Percentiles rank a stretch among this genome's conserved stretches.
Evolutionary conservation across 345 rosid species (phyloP).

Genomic region (Sonneratia alba): DNA sequence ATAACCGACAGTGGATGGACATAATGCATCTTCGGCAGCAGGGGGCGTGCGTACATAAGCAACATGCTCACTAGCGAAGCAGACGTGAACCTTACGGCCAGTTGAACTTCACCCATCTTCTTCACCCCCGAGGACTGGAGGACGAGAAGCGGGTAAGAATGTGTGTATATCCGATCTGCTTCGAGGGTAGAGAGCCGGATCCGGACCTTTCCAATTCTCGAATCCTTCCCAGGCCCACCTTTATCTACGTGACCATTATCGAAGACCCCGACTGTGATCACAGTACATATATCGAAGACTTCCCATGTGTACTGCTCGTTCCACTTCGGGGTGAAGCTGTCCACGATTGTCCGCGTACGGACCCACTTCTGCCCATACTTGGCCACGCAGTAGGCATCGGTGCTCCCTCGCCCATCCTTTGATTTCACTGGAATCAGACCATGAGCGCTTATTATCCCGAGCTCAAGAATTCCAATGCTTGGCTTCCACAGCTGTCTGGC

Average conservation of each 20-base stretch:
- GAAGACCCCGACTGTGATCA: slow-evolving; percentile 83
- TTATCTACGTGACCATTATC: slow-evolving; percentile 74
- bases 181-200: slow-evolving; percentile 91
- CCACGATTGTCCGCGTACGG: slow-evolving; percentile 83
- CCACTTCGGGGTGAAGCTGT: slow-evolving; percentile 80
- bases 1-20: slow-evolving; percentile 82
- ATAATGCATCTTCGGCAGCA: slow-evolving; percentile 92
- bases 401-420: slow-evolving; percentile 74
- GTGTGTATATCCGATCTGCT: slow-evolving; percentile 87
- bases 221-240: slow-evolving; percentile 46
- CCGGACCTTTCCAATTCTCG: slow-evolving; percentile 82
- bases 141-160: slow-evolving; percentile 79
- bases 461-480: slow-evolving; percentile 66
- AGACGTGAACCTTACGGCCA: slow-evolving; percentile 83
- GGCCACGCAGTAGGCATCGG: slow-evolving; percentile 98
- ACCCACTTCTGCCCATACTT: slow-evolving; percentile 98
- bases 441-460: slow-evolving; percentile 72
- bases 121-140: slow-evolving; percentile 78
- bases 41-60: slow-evolving; percentile 78
- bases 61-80: slow-evolving; percentile 70
- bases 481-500: slow-evolving; percentile 89
- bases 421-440: slow-evolving; percentile 81
- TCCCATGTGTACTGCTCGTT: slow-evolving; percentile 99
- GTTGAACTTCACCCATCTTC: slow-evolving; percentile 87
- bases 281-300: slow-evolving; percentile 91